Base-by-base conservation (phyloP, 2,329 filamentous ascomycete genomes). In the Fusarium sp. region DNA sequence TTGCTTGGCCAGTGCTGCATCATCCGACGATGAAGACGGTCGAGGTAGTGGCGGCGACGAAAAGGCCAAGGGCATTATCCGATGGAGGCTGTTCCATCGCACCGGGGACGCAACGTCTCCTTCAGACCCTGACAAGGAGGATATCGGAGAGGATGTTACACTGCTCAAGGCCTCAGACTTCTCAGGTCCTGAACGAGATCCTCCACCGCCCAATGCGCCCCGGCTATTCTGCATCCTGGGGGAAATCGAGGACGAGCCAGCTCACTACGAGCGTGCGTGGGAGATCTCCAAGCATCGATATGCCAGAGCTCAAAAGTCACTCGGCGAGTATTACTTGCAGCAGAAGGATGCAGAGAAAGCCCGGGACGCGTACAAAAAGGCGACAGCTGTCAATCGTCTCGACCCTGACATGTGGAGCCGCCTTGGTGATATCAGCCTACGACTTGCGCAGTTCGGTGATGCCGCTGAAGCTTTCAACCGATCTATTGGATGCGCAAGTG, bases 181-280 rank as follows among this genome's bases (percentile, higher is more conserved):
- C 69, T 75, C 77, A 7, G 94, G 94, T 0, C 85, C 90, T 2
- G 91, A 94, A 74, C 76, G 81, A 30, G 85, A 91, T 2, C 92
- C 93, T 0, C 83, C 93, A 1, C 94, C 94, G 0, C 87, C 92
- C 1, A 94, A 98, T 77, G 94, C 95, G 2, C 92, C 96, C 0
- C 89, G 96, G 0, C 83, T 98, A 6, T 95, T 95, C 84, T 98
- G 95, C 77, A 98, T 99, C 61, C 84, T 99, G 1, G 96, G 95
- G 16, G 96, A 99, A 73, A 87, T 99, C 15, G 93, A 97, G 71
- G 85, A 90, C 23, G 88, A 96, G 10, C 86, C 91, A 0, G 79
- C 82, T 10, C 89, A 95, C 82, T 99, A 97, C 81, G 88, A 93
- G 69, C 92, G 91, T 13, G 94, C 95, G 0, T 99, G 96, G 96